Evolutionary conservation across 345 rosid species (phyloP), one percentile per base, ranked within the genome.

Genomic region (Lumnitzera racemosa): DNA sequence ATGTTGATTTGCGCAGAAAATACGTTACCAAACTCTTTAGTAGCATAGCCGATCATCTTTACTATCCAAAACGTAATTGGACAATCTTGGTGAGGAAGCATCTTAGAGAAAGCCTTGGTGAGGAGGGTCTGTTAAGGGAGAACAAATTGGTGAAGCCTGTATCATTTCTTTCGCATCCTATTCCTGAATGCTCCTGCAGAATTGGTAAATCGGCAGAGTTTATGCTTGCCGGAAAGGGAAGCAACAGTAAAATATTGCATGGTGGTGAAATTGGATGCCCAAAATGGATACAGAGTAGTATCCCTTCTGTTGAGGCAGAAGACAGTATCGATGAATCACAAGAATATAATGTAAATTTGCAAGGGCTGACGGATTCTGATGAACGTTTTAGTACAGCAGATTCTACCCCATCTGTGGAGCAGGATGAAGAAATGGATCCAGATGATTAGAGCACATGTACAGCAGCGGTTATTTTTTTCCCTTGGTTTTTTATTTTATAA

Each of bases 111-210:
- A 95, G 99, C 79, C 73, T 90, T 69, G 75, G 72, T 61, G 88
- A 81, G 64, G 83, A 79, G 60, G 98, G 99, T 52, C 77, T 95
- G 46, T 67, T 78, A 49, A 78, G 88, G 71, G 87, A 88, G 77
- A 79, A 92, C 41, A 76, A 61, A 62, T 52, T 65, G 41, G 83
- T 95, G 24, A 90, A 90, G 78, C 87, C 95, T 2, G 61, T 67
- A 46, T 79, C 75, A 46, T 95, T 90, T 67, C 77, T 95, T 15
- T 88, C 96, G 0, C 95, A 95, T 72, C 99, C 98, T 0, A 84
- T 90, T 50, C 98, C 99, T 11, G 98, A 95, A 78, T 95, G 99
- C 79, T 86, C 94, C 47, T 95, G 98, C 74, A 81, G 86, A 79
- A 88, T 68, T 61, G 24, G 63, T 72, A 52, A 74, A 58, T 56